phyloP scores from a whole-genome alignment of 1,284 basidiomycete species.

The Psilocybe mexicana region DNA sequence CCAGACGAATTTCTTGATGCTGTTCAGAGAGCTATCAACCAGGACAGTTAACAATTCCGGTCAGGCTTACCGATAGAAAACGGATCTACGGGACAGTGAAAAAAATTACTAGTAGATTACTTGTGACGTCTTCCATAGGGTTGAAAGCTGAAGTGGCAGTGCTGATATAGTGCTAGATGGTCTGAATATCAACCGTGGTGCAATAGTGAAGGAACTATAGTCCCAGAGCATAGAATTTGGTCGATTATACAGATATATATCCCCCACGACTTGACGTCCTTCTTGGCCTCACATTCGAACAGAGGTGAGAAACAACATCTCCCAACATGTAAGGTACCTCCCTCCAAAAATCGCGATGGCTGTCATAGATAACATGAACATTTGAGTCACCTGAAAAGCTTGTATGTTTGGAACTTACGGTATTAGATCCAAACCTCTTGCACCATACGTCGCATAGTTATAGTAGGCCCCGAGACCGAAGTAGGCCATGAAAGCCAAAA shows the following conservation, averaged over 20 bases:
- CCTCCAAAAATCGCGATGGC: conserved; percentile 85
- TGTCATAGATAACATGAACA: conserved; percentile 27
- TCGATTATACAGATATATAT: conserved; percentile 70
- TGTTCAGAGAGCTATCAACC: neutral
- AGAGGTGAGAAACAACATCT: conserved; percentile 75
- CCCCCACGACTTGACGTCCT: conserved; percentile 64
- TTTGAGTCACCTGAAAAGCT: neutral
- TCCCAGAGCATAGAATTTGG: neutral
- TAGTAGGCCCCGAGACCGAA: conserved; percentile 78
- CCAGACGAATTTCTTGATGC: neutral
- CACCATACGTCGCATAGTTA: conserved; percentile 83
- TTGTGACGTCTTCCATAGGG: no score
- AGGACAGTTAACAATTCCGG: neutral
- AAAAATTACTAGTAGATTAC: no score
- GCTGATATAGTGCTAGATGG: neutral
- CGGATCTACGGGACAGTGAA: neutral
- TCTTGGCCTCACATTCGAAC: conserved; percentile 67
- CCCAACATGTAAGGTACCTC: conserved; percentile 83
- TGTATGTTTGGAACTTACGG: conserved; percentile 52
- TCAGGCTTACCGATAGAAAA: neutral
- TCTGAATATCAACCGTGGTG: conserved; percentile 8
- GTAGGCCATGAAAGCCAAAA: conserved; percentile 68
- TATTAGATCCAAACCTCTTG: conserved; percentile 75
- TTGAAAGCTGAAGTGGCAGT: no score
- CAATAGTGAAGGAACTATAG: conserved; percentile 1